Evolutionary conservation across 306 rosid genomes (phyloP).

Genomic region (Phaseolus lunatus): DNA sequence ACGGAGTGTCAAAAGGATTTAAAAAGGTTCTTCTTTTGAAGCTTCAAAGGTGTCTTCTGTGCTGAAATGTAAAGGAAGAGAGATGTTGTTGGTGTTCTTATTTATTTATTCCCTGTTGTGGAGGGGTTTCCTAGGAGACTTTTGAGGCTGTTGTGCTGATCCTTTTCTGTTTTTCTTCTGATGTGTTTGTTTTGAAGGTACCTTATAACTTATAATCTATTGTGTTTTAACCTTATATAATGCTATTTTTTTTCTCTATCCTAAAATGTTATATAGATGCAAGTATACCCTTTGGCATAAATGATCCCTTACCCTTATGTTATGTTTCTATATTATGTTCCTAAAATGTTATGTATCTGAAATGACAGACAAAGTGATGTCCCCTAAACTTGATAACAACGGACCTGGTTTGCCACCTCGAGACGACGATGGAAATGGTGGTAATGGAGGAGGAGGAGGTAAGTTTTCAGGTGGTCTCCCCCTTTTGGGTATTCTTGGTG

Average conservation of each 20-base stretch:
- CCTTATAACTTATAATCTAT: neutral
- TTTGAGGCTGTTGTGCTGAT: neutral
- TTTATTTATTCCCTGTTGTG: neutral
- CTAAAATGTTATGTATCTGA: no score
- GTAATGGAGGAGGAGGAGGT: constrained; percentile 78
- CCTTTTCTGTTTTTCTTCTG: neutral
- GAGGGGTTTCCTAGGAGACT: neutral
- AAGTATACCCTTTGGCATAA: neutral
- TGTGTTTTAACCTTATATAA: neutral
- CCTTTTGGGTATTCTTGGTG: constrained; percentile 83
- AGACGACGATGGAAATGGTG: constrained; percentile 71
- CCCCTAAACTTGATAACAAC: constrained; percentile 69
- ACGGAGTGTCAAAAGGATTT: neutral
- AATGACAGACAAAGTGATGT: constrained; percentile 75
- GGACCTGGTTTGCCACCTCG: constrained; percentile 82
- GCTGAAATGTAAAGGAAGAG: neutral
- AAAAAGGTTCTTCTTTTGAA: neutral
- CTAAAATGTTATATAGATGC: neutral
- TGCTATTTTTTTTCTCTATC: neutral
- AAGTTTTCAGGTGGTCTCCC: constrained; percentile 77
- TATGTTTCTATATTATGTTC: neutral
- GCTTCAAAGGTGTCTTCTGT: neutral
- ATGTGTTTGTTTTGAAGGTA: constrained; percentile 11
- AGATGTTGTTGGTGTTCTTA: neutral
- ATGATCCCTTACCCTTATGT: neutral